phyloP scores from a whole-genome alignment of 108 stramenopile species.

The Aurantiochytrium sp. region DNA sequence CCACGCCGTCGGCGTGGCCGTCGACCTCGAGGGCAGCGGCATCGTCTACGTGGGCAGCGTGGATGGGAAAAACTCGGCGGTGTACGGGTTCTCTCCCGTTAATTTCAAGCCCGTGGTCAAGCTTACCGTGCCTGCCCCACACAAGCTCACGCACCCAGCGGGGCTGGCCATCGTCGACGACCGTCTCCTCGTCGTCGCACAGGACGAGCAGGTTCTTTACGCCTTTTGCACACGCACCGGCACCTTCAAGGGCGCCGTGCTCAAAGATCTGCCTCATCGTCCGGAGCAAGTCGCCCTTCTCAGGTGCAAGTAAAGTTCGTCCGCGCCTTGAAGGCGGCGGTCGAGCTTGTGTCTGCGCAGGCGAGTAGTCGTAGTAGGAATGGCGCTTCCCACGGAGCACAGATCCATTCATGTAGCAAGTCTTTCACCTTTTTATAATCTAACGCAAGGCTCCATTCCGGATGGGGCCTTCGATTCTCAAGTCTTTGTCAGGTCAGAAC shows the following conservation, averaged over 20 bases:
- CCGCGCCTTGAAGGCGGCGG: too few species aligned
- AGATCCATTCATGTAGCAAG: too few species aligned
- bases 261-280: not conserved
- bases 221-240: not conserved
- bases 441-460: too few species aligned
- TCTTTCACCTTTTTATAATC: too few species aligned
- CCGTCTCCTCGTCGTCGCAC: not conserved
- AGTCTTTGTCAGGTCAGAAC: too few species aligned
- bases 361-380: too few species aligned
- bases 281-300: not conserved
- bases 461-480: too few species aligned
- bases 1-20: not conserved
- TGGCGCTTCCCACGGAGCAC: too few species aligned
- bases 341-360: too few species aligned
- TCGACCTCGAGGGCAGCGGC: not conserved
- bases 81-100: not conserved
- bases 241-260: constrained; percentile 2
- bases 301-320: not conserved
- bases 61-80: not conserved
- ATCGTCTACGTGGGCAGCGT: constrained; percentile 9
- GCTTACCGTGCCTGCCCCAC: not conserved
- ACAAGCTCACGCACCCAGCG: constrained; percentile 13
- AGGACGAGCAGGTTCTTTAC: not conserved
- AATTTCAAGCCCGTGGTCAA: not conserved
- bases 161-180: not conserved